Base-by-base conservation (phyloP, 768 basidiomycete species). In the Crucibulum laeve region DNA sequence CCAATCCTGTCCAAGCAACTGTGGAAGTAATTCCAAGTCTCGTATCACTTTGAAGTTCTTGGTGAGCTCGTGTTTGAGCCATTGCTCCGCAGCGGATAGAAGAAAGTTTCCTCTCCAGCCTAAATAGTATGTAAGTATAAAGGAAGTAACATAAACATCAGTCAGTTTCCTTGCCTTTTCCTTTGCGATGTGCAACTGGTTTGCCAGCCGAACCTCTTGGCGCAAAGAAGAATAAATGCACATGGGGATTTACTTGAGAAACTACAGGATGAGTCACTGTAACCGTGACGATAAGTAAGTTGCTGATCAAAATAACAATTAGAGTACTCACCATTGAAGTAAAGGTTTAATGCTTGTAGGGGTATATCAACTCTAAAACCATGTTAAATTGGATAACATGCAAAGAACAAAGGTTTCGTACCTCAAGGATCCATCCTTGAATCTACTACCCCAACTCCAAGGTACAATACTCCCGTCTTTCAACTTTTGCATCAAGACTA, bases 41-140 rank as follows among this genome's bases (percentile, higher is more conserved):
- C 96, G 85, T 46, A 99, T 99, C 40, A 98, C 89, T 68, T 90
- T 92, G 75, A 95, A 94, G 58, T 97, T 96, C 72, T 97, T 98
- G 3, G 91, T 89, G 10, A 99, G 69, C 58, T 98, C 95, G 33
- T 96, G 79, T 60, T 97, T 97, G 47, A 96, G 72, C 80, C 89
- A 93, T 52, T 95, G 93, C 60, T 97, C 93, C 3, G 87, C 85
- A 1, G 93, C 93, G 2, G 91, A 92, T 7, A 97, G 66, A 15
- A 97, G 55, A 60, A 92, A 97, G 38, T 96, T 96, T 38, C 94
- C 96, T 57, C 95, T 70, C 96, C 95, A 98, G 1, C 94, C 89
- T 65, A 33, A n/a, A 21, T 7, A 10, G 18, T 33, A 22, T 21
- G 19, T 44, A 19, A 82, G 28, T 18, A 42, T 15, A 38, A 14